Evolutionary conservation across 2,329 filamentous ascomycete genomes (phyloP).

Genomic region (Fonsecaea nubica): DNA sequence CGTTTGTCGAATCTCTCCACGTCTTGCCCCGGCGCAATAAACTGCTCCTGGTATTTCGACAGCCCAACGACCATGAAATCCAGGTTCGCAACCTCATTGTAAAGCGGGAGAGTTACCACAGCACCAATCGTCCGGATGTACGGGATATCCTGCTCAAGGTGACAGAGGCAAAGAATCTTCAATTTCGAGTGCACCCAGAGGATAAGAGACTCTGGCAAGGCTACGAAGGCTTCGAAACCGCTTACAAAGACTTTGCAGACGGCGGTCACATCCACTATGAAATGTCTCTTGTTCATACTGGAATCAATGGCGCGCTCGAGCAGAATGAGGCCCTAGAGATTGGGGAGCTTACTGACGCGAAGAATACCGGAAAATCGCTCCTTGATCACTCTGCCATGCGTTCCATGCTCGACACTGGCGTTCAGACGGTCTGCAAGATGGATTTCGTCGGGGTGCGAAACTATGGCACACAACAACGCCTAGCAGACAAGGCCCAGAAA

Average conservation of each 20-base stretch:
- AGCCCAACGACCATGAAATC: conserved; percentile 37
- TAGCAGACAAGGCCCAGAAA: conserved; percentile 15
- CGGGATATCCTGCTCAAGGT: conserved; percentile 42
- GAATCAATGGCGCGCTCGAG: conserved; percentile 45
- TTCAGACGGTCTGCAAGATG: conserved; percentile 47
- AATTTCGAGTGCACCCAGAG: conserved; percentile 37
- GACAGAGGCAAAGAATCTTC: conserved; percentile 49
- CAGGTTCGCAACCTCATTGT: conserved; percentile 33
- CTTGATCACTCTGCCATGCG: conserved; percentile 28
- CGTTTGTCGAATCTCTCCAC: conserved; percentile 47
- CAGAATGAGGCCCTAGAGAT: conserved; percentile 46
- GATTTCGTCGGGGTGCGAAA: conserved; percentile 46
- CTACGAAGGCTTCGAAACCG: conserved; percentile 41
- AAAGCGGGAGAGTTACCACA: conserved; percentile 27
- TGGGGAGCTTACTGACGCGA: conserved; percentile 46
- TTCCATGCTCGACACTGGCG: conserved; percentile 44
- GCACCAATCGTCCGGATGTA: conserved; percentile 42
- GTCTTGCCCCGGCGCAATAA: conserved; percentile 42
- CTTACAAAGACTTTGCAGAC: conserved; percentile 40
- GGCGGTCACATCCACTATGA: conserved; percentile 49
- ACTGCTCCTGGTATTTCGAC: conserved; percentile 42
- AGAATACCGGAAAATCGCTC: conserved; percentile 44
- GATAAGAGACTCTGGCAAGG: conserved; percentile 43
- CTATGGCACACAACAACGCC: conserved; percentile 33
- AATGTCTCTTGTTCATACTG: conserved; percentile 47